Percentiles rank a stretch among this genome's conserved stretches.
Evolutionary conservation across 208 protist species (phyloP).

Genomic region (Trypanosoma theileri): DNA sequence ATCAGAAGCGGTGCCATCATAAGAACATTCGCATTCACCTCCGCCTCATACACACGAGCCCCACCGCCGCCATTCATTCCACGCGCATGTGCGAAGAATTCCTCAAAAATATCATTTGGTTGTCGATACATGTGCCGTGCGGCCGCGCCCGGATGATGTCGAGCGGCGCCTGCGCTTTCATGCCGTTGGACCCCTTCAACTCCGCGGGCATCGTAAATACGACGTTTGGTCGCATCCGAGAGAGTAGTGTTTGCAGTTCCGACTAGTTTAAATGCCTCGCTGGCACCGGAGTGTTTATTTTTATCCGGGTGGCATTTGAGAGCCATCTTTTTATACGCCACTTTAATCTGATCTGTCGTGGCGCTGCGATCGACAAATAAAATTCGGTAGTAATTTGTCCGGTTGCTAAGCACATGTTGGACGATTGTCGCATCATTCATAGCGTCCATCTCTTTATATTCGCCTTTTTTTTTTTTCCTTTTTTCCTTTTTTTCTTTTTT

Average conservation of each 20-base stretch:
- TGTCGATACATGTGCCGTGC: constrained; percentile 15
- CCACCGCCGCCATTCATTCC: constrained; percentile 12
- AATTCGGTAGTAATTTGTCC: constrained; percentile 80
- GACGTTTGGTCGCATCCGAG: constrained; percentile 72
- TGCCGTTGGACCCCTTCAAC: constrained; percentile 81
- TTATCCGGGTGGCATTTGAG: constrained; percentile 92
- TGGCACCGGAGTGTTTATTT: constrained; percentile 73
- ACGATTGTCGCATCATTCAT: constrained; percentile 74
- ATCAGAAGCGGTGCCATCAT: constrained; percentile 68
- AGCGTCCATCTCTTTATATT: constrained; percentile 41
- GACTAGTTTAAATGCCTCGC: constrained; percentile 90
- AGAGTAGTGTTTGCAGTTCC: constrained; percentile 72
- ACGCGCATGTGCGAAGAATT: constrained; percentile 49
- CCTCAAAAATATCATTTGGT: constrained; percentile 67
- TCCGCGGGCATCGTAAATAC: constrained; percentile 81
- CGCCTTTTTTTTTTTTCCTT: constrained; percentile 5
- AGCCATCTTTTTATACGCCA: constrained; percentile 87
- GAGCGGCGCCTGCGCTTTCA: constrained; percentile 51
- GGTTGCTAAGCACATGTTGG: constrained; percentile 72
- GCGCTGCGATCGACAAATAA: constrained; percentile 65
- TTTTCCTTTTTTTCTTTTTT: background rate
- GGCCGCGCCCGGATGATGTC: constrained; percentile 1
- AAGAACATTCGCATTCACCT: constrained; percentile 47
- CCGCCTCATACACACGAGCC: constrained; percentile 31
- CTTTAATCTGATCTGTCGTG: constrained; percentile 69